phyloP scores from a whole-genome alignment of 805 yeast genomes.

The Pichia pseudocactophila region DNA sequence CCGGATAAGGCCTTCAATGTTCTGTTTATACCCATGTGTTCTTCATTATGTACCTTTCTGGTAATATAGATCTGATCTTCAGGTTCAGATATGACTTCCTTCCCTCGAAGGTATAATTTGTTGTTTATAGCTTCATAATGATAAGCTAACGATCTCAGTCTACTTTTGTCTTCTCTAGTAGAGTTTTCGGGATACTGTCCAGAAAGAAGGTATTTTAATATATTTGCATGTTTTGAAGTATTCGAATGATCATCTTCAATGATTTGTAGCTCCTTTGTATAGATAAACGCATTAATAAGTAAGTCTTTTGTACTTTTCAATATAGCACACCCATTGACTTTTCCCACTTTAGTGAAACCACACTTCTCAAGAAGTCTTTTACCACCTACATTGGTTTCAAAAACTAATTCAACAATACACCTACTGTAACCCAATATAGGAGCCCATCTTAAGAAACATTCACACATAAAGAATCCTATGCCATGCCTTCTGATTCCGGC shows the following conservation, averaged over 20 bases:
- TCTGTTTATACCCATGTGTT: constrained; percentile 84
- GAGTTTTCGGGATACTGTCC: constrained; percentile 82
- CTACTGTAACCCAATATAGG: constrained; percentile 81
- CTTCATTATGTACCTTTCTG: constrained; percentile 51
- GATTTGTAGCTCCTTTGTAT: constrained; percentile 69
- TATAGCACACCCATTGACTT: constrained; percentile 80
- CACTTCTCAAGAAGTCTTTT: constrained; percentile 68
- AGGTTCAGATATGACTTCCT: constrained; percentile 77
- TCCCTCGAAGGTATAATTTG: constrained; percentile 46
- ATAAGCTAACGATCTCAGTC: constrained; percentile 71
- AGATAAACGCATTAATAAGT: constrained; percentile 81
- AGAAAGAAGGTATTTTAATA: constrained; percentile 68
- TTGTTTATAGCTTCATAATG: constrained; percentile 69
- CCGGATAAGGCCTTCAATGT: constrained; percentile 73
- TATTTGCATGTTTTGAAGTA: constrained; percentile 47
- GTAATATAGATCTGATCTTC: constrained; percentile 68
- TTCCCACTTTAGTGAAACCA: constrained; percentile 70
- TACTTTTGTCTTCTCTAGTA: constrained; percentile 78
- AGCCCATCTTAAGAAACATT: constrained; percentile 86
- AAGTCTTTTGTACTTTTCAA: constrained; percentile 66
- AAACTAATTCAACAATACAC: constrained; percentile 74
- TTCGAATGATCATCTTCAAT: constrained; percentile 19
- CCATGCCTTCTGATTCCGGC: constrained; percentile 91
- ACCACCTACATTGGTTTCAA: constrained; percentile 81
- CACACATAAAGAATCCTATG: constrained; percentile 77